Evolutionary conservation across 2,329 filamentous ascomycete genomes (phyloP).

Genomic region (Ophiocordyceps camponoti-saundersi): DNA sequence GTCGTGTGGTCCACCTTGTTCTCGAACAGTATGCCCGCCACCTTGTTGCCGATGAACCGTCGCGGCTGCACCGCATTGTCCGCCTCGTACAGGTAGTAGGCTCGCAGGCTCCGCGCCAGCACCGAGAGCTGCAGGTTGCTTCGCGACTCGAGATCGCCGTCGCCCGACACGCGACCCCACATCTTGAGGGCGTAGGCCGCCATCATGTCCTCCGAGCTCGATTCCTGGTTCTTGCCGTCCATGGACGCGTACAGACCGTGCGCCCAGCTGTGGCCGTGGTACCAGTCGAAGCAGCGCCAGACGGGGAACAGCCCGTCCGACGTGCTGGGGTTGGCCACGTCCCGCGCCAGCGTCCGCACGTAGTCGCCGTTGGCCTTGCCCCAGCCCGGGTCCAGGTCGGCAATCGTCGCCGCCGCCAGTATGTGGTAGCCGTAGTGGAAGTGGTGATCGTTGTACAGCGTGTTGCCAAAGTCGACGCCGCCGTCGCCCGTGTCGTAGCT

Average conservation of each 20-base stretch:
- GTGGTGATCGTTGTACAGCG: conserved; percentile 62
- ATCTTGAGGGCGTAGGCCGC: conserved; percentile 78
- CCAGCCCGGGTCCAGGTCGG: conserved; percentile 61
- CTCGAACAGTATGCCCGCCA: conserved; percentile 61
- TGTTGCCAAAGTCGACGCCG: conserved; percentile 77
- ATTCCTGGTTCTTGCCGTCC: conserved; percentile 75
- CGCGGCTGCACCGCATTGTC: conserved; percentile 55
- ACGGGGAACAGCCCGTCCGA: conserved; percentile 65
- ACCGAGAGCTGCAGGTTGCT: conserved; percentile 73
- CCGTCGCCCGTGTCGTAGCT: conserved; percentile 53
- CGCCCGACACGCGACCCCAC: conserved; percentile 71
- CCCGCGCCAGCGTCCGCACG: conserved; percentile 71
- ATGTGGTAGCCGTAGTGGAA: conserved; percentile 83
- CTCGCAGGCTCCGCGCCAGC: conserved; percentile 52
- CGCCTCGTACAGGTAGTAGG: conserved; percentile 67
- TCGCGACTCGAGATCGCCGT: conserved; percentile 64
- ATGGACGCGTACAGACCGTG: conserved; percentile 54
- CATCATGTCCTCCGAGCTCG: conserved; percentile 80
- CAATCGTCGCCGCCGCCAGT: conserved; percentile 70
- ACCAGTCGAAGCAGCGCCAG: conserved; percentile 82
- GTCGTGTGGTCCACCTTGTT: conserved; percentile 92
- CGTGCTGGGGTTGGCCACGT: conserved; percentile 58
- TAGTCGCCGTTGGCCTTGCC: conserved; percentile 55
- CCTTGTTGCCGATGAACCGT: conserved; percentile 69
- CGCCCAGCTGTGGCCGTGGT: conserved; percentile 86